These are phyloP conservation scores for Echria macrotheca DNA, from an alignment of 495 filamentous ascomycete species.

Conservation along the genomic window DNA sequence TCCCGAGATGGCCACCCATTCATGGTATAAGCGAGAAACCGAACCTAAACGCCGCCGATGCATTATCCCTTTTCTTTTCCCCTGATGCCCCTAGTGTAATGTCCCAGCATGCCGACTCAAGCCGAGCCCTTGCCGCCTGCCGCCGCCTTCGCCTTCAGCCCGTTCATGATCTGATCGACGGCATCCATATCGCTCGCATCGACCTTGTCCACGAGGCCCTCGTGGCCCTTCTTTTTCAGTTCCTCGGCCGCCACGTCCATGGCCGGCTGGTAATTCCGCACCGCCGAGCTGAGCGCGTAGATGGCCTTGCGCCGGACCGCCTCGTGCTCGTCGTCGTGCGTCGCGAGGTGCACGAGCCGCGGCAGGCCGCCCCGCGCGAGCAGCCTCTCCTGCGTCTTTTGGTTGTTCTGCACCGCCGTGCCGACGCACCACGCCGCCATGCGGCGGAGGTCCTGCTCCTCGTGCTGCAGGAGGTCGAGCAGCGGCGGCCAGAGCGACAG, in stretches of 20 bases:
- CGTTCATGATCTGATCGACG: constrained; percentile 66
- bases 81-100: background rate
- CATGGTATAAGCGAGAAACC: background rate
- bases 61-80: too few species aligned
- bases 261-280: constrained; percentile 81
- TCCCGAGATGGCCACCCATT: constrained; percentile 1
- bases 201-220: constrained; percentile 35
- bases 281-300: constrained; percentile 74
- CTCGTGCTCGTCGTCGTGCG: constrained; percentile 49
- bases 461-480: constrained; percentile 57
- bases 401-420: constrained; percentile 95
- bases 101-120: constrained; percentile 4
- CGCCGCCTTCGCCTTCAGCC: constrained; percentile 51
- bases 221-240: constrained; percentile 47
- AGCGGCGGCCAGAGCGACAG: constrained; percentile 78
- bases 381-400: constrained; percentile 70
- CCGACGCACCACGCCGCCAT: constrained; percentile 91
- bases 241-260: constrained; percentile 61
- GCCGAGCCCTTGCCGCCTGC: constrained; percentile 3
- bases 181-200: constrained; percentile 82
- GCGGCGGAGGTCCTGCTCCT: constrained; percentile 64
- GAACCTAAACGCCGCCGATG: constrained; percentile 34
- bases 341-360: constrained; percentile 59
- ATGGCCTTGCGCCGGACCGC: constrained; percentile 78
- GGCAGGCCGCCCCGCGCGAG: constrained; percentile 66